phyloP scores from a whole-genome alignment of 768 basidiomycete genomes.

The Amanita pallidorosea region DNA sequence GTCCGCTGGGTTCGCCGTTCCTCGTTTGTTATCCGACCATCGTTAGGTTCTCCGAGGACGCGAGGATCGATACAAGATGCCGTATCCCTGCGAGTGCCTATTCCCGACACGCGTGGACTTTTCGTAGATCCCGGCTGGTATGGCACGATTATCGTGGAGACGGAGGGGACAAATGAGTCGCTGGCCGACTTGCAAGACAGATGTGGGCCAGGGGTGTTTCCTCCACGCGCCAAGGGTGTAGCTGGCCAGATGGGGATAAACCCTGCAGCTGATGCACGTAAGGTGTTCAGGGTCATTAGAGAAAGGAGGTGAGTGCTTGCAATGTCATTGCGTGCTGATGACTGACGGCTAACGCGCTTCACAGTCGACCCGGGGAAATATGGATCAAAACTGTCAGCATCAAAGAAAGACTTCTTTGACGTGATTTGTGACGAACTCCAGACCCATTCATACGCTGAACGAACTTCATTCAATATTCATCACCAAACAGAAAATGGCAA shows the following conservation, averaged over 20 bases:
- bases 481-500: not conserved
- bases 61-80: slow-evolving; percentile 16
- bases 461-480: no score
- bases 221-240: slow-evolving; percentile 39
- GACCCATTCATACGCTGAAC: not conserved
- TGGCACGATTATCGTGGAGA: slow-evolving; percentile 74
- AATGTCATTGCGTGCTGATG: not conserved
- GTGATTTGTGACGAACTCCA: not conserved
- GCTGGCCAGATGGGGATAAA: slow-evolving; percentile 30
- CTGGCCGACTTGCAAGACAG: slow-evolving; percentile 67
- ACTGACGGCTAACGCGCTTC: slow-evolving; percentile 3
- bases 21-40: slow-evolving; percentile 56
- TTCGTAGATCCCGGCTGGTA: slow-evolving; percentile 75
- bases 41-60: slow-evolving; percentile 21
- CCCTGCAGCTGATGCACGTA: slow-evolving; percentile 20
- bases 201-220: slow-evolving; percentile 59
- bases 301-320: slow-evolving; percentile 48
- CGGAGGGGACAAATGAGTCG: slow-evolving; percentile 81
- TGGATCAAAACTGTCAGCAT: slow-evolving; percentile 59
- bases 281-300: slow-evolving; percentile 57
- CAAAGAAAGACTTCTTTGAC: slow-evolving; percentile 50
- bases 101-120: slow-evolving; percentile 43
- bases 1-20: slow-evolving; percentile 82
- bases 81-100: slow-evolving; percentile 25
- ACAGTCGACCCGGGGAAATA: slow-evolving; percentile 63